These are phyloP conservation scores for Trypanosoma cruzi DNA, from an alignment of 208 protist species.

Conservation along the genomic window DNA sequence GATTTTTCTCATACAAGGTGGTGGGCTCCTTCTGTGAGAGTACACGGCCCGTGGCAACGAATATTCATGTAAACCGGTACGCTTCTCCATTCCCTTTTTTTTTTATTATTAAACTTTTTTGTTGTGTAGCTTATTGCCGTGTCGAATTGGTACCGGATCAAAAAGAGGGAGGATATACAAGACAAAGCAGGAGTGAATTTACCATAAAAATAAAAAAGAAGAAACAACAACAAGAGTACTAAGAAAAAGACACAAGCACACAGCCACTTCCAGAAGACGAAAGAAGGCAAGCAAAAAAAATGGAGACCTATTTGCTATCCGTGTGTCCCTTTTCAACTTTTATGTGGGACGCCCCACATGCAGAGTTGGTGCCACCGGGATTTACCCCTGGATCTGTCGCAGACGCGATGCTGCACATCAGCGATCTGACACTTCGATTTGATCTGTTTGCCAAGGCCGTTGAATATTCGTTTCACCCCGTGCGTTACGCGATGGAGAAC, in stretches of 20 bases:
- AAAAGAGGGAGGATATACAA: background rate
- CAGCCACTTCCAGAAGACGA: slow-evolving; percentile 1
- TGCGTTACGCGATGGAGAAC: slow-evolving; percentile 47
- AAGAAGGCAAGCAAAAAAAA: slow-evolving; percentile 22
- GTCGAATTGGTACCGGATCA: background rate
- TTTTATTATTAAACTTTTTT: background rate
- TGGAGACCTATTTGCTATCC: slow-evolving; percentile 47
- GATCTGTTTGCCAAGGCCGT: slow-evolving; percentile 64
- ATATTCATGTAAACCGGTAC: too few relatives aligned
- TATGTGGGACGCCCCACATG: slow-evolving; percentile 51
- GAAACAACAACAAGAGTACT: too few relatives aligned
- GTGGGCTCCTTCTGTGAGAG: too few relatives aligned
- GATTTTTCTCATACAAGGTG: too few relatives aligned
- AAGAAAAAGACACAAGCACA: background rate
- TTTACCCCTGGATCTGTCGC: slow-evolving; percentile 39
- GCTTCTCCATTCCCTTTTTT: background rate
- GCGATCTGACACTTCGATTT: slow-evolving; percentile 61
- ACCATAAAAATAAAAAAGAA: background rate
- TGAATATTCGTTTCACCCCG: slow-evolving; percentile 57
- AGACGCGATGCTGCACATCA: slow-evolving; percentile 53
- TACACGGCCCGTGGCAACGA: background rate
- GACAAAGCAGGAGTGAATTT: background rate
- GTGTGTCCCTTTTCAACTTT: slow-evolving; percentile 67
- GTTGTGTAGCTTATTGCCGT: background rate
- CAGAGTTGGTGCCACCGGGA: slow-evolving; percentile 31